These are phyloP conservation scores for Fusarium sp. DNA, from an alignment of 2,329 filamentous ascomycete genomes.

Conservation along the genomic window DNA sequence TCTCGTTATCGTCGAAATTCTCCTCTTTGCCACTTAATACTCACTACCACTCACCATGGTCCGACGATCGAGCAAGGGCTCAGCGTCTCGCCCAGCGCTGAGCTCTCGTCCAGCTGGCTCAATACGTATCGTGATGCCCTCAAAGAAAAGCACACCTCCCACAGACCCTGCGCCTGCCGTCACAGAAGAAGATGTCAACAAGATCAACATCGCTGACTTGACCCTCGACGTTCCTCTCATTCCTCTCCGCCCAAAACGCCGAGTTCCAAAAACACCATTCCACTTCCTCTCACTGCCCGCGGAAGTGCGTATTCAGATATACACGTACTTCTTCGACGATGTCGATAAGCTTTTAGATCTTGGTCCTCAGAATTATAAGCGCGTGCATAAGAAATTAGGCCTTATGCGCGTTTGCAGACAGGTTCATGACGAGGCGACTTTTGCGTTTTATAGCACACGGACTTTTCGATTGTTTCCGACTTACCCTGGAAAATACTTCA, in stretches of 20 bases:
- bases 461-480: slow-evolving; percentile 74
- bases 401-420: slow-evolving; percentile 69
- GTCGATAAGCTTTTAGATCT: slow-evolving; percentile 69
- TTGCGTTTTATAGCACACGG: slow-evolving; percentile 71
- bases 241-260: slow-evolving; percentile 46
- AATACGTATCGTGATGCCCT: slow-evolving; percentile 35
- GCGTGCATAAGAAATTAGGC: slow-evolving; percentile 66
- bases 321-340: slow-evolving; percentile 68
- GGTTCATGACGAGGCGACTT: slow-evolving; percentile 70
- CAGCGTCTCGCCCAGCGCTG: slow-evolving; percentile 19
- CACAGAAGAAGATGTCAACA: slow-evolving; percentile 53
- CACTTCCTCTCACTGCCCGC: slow-evolving; percentile 73
- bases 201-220: slow-evolving; percentile 54
- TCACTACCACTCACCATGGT: slow-evolving; percentile 29
- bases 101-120: slow-evolving; percentile 20
- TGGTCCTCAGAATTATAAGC: slow-evolving; percentile 71
- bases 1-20: slow-evolving; percentile 10
- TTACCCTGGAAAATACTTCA: slow-evolving; percentile 71
- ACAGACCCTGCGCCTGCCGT: slow-evolving; percentile 50
- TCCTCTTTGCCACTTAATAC: slow-evolving; percentile 20
- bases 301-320: slow-evolving; percentile 76
- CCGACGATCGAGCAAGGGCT: slow-evolving; percentile 37
- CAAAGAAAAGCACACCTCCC: not conserved
- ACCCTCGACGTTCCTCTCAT: slow-evolving; percentile 52
- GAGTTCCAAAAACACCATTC: slow-evolving; percentile 59